phyloP scores from a whole-genome alignment of 2,329 filamentous ascomycete genomes.

The Stemphylium lycopersici region DNA sequence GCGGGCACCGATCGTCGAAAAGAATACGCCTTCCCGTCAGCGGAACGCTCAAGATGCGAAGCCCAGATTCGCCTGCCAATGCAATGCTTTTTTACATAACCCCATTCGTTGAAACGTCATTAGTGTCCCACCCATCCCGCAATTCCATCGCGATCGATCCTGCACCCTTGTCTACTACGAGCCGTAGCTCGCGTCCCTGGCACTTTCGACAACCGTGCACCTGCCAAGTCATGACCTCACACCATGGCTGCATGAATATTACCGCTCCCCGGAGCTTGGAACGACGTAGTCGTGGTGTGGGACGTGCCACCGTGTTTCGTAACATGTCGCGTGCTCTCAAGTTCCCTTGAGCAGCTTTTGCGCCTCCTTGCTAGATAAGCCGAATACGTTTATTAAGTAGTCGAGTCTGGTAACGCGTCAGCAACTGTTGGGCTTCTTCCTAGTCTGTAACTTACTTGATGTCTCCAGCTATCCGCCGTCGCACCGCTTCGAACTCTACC shows the following conservation, averaged over 20 bases:
- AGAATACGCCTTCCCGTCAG: conserved; percentile 12
- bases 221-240: conserved; percentile 5
- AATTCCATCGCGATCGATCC: conserved; percentile 14
- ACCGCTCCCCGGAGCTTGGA: not conserved
- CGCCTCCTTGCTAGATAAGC: conserved; percentile 61
- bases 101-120: conserved; percentile 11
- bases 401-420: conserved; percentile 58
- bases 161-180: conserved; percentile 4
- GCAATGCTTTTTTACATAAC: conserved; percentile 15
- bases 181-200: conserved; percentile 7
- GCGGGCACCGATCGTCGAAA: conserved; percentile 14
- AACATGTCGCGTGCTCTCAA: conserved; percentile 7
- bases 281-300: not conserved
- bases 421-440: not conserved
- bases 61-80: conserved; percentile 14
- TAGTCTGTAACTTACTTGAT: conserved; percentile 70
- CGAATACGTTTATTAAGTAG: conserved; percentile 68
- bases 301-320: not conserved
- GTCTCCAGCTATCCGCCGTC: conserved; percentile 69
- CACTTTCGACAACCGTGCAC: not conserved
- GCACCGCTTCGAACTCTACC: conserved; percentile 74
- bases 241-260: not conserved
- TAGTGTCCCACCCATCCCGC: conserved; percentile 14
- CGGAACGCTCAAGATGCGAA: conserved; percentile 9
- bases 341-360: conserved; percentile 48